Evolutionary conservation across 768 basidiomycete species (phyloP), one percentile per base, ranked within the genome.

Genomic region (Psilocybe sp.): DNA sequence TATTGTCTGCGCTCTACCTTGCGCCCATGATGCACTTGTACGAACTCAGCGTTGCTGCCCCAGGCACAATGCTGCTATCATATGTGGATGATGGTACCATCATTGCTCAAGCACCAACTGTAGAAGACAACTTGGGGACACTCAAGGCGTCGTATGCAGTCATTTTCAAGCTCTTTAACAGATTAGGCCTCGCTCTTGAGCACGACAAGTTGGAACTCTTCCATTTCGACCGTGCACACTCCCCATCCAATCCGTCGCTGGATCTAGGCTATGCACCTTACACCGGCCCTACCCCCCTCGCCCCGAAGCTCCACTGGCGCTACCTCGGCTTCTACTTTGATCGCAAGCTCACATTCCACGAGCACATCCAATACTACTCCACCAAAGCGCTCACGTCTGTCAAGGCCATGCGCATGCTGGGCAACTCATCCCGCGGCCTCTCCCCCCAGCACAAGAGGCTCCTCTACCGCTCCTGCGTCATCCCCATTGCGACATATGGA

Each of bases 261-360:
- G 40, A 50, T 38, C 41, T 50, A 16, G 42, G 49, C 4, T 50
- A 44, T 18, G 41, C 41, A 15, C 42, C 42, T 2, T 49, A 42
- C 40, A 49, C 40, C 2, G 48, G 40, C 9, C 11, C 39, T 10
- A 49, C 40, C 2, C 40, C 48, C 23, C 37, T 49, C 33, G 23
- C 16, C 12, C 40, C 40, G 5, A 41, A 41, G 40, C 40, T 16
- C 40, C 5, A 19, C 16, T 41, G 40, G 40, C 40, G 40, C 40
- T 41, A 41, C 10, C 16, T 41, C 6, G 40, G 40, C 12, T 41
- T 41, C 18, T 41, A 41, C 40, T 41, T 41, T 15, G 40, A 41
- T 19, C 40, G 40, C 18, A 13, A 41, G 14, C 40, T 41, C 18
- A 6, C 15, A 5, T 41, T 41, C 10, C 18, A 41, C 9, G 40